Percentiles rank a stretch among this genome's conserved stretches.
phyloP scores from a whole-genome alignment of 805 yeast species.

The Metschnikowia santaceciliae region DNA sequence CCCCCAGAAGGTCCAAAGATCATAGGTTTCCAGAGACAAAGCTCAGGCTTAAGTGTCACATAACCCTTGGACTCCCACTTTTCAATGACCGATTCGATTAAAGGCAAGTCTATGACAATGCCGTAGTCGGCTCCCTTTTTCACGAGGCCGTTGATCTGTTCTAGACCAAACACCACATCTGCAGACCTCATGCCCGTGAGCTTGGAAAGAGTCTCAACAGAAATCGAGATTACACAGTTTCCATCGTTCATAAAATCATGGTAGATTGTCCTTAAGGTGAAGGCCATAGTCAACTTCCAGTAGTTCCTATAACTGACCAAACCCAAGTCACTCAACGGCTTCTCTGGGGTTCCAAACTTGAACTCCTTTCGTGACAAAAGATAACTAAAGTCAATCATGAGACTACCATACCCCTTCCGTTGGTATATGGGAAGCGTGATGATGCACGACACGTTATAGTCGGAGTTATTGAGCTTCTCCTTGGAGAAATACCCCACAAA shows the following conservation, averaged over 20 bases:
- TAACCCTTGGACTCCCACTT: conserved; percentile 56
- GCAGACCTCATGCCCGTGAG: conserved; percentile 82
- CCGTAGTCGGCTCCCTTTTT: conserved; percentile 46
- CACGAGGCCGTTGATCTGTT: conserved; percentile 62
- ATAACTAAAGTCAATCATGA: conserved; percentile 87
- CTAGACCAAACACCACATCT: conserved; percentile 84
- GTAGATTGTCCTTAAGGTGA: conserved; percentile 33
- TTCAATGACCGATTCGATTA: conserved; percentile 39
- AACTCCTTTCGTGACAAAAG: conserved; percentile 69
- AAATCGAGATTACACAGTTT: conserved; percentile 22
- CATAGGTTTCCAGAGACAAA: conserved; percentile 75
- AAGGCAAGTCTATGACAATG: conserved; percentile 45
- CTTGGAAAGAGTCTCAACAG: conserved; percentile 60
- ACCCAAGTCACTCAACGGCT: conserved; percentile 87
- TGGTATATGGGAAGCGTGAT: conserved; percentile 85
- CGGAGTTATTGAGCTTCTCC: conserved; percentile 70
- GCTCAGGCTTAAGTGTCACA: conserved; percentile 46
- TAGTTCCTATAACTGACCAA: conserved; percentile 78
- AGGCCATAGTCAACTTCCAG: conserved; percentile 71
- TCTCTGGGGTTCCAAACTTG: conserved; percentile 89
- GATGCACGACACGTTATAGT: conserved; percentile 86
- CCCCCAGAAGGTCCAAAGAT: conserved; percentile 87
- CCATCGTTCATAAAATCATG: conserved; percentile 14
- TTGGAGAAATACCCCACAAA: conserved; percentile 95
- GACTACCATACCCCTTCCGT: conserved; percentile 82